phyloP scores from a whole-genome alignment of 805 yeast genomes.

The Starmerella cellae region DNA sequence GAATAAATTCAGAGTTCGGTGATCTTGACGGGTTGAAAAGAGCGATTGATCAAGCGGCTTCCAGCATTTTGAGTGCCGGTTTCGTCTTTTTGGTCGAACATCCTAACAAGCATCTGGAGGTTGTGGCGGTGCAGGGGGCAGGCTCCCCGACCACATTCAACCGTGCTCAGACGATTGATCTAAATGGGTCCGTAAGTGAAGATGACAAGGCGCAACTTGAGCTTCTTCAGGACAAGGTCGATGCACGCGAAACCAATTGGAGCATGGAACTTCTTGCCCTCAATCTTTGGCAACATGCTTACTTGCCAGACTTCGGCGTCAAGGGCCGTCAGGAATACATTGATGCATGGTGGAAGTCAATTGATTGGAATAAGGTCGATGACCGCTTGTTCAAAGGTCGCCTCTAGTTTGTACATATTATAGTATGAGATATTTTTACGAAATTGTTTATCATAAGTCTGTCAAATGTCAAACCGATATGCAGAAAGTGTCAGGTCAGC shows the following conservation, averaged over 20 bases:
- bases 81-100: conserved; percentile 76
- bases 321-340: conserved; percentile 58
- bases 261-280: conserved; percentile 59
- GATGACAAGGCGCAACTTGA: conserved; percentile 38
- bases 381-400: conserved; percentile 19
- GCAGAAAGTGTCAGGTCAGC: too few species aligned
- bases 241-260: conserved; percentile 22
- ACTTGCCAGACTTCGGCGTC: conserved; percentile 70
- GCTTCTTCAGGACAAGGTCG: conserved; percentile 32
- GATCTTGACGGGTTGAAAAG: conserved; percentile 63
- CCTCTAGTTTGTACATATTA: too few species aligned
- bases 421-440: too few species aligned
- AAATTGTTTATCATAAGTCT: too few species aligned
- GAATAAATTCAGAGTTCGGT: conserved; percentile 56
- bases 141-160: conserved; percentile 64
- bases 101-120: conserved; percentile 37
- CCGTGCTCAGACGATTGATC: conserved; percentile 53
- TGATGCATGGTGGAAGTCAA: conserved; percentile 57
- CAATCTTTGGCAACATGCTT: conserved; percentile 86
- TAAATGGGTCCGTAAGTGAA: conserved; percentile 55
- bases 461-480: too few species aligned
- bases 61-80: conserved; percentile 75
- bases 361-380: conserved; percentile 56
- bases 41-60: conserved; percentile 53
- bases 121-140: conserved; percentile 76